A percentile compares a stretch with the other conserved stretches of the same genome.
Conservation (phyloP, 2,329 filamentous ascomycete species). For the Colletotrichum musae region DNA sequence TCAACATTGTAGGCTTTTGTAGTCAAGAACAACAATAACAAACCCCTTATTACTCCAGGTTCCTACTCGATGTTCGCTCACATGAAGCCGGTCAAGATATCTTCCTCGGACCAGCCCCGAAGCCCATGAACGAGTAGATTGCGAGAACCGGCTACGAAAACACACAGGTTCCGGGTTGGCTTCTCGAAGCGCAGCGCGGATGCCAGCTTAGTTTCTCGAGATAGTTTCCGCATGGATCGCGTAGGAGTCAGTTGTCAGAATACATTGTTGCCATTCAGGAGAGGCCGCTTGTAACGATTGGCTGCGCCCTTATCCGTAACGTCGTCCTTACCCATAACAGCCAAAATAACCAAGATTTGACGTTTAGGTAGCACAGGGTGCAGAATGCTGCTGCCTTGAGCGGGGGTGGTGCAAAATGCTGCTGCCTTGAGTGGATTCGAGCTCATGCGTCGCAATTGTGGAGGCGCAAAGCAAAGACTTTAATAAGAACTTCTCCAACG, state of each 20-base stretch:
- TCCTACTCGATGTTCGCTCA: no score
- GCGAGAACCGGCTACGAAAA: no score
- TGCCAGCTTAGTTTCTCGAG: background rate
- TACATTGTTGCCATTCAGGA: background rate
- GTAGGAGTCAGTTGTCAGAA: background rate
- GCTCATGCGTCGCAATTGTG: slow-evolving; percentile 18
- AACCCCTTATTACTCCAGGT: no score
- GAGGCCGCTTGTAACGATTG: background rate
- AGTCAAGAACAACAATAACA: no score
- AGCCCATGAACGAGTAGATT: no score
- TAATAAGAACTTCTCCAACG: slow-evolving; percentile 4
- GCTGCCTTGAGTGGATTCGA: slow-evolving; percentile 29
- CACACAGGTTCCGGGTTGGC: no score
- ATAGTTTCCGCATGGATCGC: background rate
- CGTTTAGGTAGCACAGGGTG: background rate
- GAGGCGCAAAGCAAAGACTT: background rate
- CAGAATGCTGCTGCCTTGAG: slow-evolving; percentile 33
- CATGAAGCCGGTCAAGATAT: no score
- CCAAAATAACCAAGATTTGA: background rate
- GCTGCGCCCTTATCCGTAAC: no score
- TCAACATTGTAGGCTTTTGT: no score
- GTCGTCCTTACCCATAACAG: background rate
- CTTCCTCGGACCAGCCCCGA: no score
- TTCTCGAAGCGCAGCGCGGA: background rate
- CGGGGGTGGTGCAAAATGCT: slow-evolving; percentile 26